Conservation (phyloP, 2,329 filamentous ascomycete genomes). For the Clonostachys rosea region DNA sequence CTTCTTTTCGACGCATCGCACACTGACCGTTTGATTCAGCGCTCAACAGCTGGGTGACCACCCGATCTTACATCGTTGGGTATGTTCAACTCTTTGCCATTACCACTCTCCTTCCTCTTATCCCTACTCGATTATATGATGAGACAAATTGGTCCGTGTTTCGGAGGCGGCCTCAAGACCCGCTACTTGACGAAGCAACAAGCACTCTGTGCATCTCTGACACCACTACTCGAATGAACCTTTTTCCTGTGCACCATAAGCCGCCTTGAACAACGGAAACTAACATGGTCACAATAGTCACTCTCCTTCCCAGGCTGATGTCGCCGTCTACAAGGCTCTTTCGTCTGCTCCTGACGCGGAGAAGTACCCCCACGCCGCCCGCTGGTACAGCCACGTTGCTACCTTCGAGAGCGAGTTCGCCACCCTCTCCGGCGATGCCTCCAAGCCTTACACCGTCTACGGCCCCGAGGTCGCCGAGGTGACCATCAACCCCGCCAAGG, state of each 20-base stretch:
- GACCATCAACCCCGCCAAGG: slow-evolving; percentile 81
- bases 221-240: slow-evolving; percentile 1
- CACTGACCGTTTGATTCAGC: slow-evolving; percentile 40
- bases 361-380: slow-evolving; percentile 90
- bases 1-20: slow-evolving; percentile 15
- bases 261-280: not conserved
- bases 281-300: slow-evolving; percentile 26
- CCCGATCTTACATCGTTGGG: slow-evolving; percentile 79
- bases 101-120: not conserved
- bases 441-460: slow-evolving; percentile 84
- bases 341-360: slow-evolving; percentile 67
- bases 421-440: slow-evolving; percentile 84
- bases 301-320: slow-evolving; percentile 88
- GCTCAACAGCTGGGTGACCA: slow-evolving; percentile 69
- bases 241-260: slow-evolving; percentile 5
- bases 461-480: slow-evolving; percentile 78
- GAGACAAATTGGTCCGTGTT: slow-evolving; percentile 95
- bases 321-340: slow-evolving; percentile 89
- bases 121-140: slow-evolving; percentile 42
- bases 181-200: slow-evolving; percentile 68
- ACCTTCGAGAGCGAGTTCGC: slow-evolving; percentile 91
- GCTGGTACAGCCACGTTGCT: slow-evolving; percentile 99
- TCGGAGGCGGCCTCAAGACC: slow-evolving; percentile 91
- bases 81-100: slow-evolving; percentile 41
- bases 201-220: slow-evolving; percentile 69